phyloP scores from a whole-genome alignment of 2,329 filamentous ascomycete genomes.

The Bipolaris victoriae region DNA sequence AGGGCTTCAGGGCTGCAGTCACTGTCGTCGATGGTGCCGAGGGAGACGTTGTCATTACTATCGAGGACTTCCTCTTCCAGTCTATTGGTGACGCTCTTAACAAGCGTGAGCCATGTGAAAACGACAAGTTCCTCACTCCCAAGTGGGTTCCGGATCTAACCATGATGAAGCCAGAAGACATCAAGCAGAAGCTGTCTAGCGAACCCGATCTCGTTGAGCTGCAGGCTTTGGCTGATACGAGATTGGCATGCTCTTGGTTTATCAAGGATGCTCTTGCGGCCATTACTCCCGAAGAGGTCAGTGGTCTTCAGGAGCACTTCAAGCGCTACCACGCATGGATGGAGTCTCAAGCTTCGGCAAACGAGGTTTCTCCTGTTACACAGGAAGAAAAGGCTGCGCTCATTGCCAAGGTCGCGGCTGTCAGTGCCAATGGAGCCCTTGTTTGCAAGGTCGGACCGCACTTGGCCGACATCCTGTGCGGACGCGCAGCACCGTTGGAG shows the following conservation, averaged over 20 bases:
- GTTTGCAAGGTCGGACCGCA: not conserved
- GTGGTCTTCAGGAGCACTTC: not conserved
- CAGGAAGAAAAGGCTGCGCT: slow-evolving; percentile 1
- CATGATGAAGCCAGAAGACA: not conserved
- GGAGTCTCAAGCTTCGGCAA: not conserved
- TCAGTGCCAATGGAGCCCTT: not conserved
- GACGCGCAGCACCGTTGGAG: not conserved
- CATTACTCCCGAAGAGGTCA: not conserved
- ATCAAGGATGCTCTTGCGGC: not conserved
- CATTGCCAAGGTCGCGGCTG: not conserved
- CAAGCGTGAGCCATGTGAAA: not conserved
- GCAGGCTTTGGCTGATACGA: not conserved
- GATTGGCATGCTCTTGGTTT: not conserved
- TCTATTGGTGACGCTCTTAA: not conserved
- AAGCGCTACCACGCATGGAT: not conserved
- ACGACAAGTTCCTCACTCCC: not conserved
- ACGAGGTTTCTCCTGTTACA: not conserved
- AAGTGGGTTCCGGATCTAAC: not conserved
- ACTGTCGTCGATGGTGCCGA: not conserved
- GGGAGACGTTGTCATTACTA: not conserved
- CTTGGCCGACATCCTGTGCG: not conserved
- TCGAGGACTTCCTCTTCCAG: not conserved
- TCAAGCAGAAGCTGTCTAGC: not conserved
- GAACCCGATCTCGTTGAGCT: not conserved
- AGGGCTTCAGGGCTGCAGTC: not conserved